Evolutionary conservation across 2,329 filamentous ascomycete species (phyloP).

Genomic region (Pseudogymnoascus sp.): DNA sequence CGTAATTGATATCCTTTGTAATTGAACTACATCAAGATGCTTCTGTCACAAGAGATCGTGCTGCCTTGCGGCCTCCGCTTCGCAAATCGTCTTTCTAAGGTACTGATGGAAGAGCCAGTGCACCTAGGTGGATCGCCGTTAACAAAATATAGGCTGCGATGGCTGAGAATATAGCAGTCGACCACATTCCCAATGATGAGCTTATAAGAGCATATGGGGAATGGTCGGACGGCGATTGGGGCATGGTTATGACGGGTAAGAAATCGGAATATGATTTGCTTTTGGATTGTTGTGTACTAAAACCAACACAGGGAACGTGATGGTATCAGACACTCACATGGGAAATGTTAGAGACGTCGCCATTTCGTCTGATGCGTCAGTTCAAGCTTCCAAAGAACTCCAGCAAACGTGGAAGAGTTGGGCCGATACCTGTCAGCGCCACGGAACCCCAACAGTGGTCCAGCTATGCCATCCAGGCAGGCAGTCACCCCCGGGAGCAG

Average conservation of each 20-base stretch:
- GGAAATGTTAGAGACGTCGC: background rate
- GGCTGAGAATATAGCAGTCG: constrained; percentile 36
- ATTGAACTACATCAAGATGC: background rate
- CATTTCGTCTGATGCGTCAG: background rate
- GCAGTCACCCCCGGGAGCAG: constrained; percentile 34
- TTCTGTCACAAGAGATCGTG: background rate
- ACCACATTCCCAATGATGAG: constrained; percentile 34
- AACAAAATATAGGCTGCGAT: constrained; percentile 37
- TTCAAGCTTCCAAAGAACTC: constrained; percentile 14
- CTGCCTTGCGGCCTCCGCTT: constrained; percentile 47
- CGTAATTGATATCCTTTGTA: background rate
- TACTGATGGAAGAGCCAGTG: constrained; percentile 8
- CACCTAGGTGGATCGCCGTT: background rate
- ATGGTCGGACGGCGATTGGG: constrained; percentile 48
- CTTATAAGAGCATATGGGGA: constrained; percentile 38
- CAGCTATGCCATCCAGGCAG: constrained; percentile 41
- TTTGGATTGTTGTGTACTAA: background rate
- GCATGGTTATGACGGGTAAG: constrained; percentile 39
- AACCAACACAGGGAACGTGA: background rate
- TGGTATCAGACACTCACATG: constrained; percentile 1
- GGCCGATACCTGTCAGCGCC: constrained; percentile 25
- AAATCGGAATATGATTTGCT: background rate
- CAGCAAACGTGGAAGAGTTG: constrained; percentile 33
- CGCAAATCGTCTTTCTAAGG: constrained; percentile 44
- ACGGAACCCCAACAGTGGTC: constrained; percentile 33